Evolutionary conservation across 2,329 filamentous ascomycete species (phyloP), one percentile per base, ranked within the genome.

Genomic region (Immersiporthe knoxdaviesiana): DNA sequence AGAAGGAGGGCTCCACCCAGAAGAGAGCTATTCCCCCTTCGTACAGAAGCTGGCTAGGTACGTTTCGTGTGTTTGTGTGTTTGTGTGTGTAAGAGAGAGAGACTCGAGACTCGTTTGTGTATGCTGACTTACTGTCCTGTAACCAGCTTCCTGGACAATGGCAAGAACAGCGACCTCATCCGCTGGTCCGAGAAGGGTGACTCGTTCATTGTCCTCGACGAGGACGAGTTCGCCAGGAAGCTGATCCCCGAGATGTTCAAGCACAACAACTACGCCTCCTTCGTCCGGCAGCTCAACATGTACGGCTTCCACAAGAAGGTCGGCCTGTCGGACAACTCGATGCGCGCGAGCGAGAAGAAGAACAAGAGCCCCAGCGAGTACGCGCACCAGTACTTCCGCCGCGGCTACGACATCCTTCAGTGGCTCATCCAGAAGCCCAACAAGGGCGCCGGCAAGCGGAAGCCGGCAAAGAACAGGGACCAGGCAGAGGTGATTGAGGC

Each of bases 291-390:
- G 78, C 85, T 97, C 72, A 97, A 97, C 80, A 97, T 97, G 85
- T 97, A 97, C 79, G 94, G 97, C 72, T 99, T 99, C 76, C 96
- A 99, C 84, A 99, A 99, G 84, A 91, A 92, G 56, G 92, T 96
- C 4, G 92, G 92, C 4, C 85, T 99, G 24, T 97, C 94, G 4
- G 96, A 99, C 80, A 97, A 97, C 77, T 97, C 94, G 0, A 97
- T 99, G 92, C 92, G 96, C 74, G 94, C 97, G 7, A 97, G 94
- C 77, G 96, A 98, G 81, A 91, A 94, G 71, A 97, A 97, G 79
- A 95, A 95, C 78, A 99, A 99, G 82, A 97, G 94, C 69, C 96
- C 96, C 0, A 98, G 94, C 85, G 96, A 98, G 84, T 99, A 99
- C 79, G 94, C 92, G 74, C 97, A 99, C 78, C 93, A 93, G 12